Evolutionary conservation across 805 yeast species (phyloP).

Genomic region (Dipodascus geniculatus): DNA sequence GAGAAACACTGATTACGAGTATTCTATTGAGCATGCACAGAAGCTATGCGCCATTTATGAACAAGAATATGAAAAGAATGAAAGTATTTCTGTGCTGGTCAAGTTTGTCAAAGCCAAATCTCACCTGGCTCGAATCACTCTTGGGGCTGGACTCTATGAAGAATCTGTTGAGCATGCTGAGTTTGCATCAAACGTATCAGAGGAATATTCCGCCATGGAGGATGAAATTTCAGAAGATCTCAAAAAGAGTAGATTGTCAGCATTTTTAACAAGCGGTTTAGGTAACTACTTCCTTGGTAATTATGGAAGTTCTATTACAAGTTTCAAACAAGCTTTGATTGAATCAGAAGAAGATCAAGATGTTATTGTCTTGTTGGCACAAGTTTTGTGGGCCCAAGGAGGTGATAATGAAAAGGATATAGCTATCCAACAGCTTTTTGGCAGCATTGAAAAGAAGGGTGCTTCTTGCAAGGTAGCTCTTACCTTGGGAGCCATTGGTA

Average conservation of each 20-base stretch:
- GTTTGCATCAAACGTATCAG: not conserved
- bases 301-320: constrained; percentile 53
- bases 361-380: constrained; percentile 63
- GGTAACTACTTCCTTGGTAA: constrained; percentile 51
- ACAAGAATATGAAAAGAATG: constrained; percentile 42
- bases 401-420: constrained; percentile 68
- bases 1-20: constrained; percentile 49
- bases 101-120: constrained; percentile 50
- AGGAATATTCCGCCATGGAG: not conserved
- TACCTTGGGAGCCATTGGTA: constrained; percentile 68
- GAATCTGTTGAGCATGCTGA: constrained; percentile 52
- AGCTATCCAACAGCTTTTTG: constrained; percentile 72
- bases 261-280: constrained; percentile 61
- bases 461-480: constrained; percentile 55
- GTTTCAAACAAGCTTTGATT: constrained; percentile 53
- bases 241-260: constrained; percentile 34
- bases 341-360: constrained; percentile 46
- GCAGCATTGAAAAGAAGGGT: constrained; percentile 51
- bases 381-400: constrained; percentile 67
- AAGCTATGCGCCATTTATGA: constrained; percentile 42
- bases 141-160: constrained; percentile 48
- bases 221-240: not conserved
- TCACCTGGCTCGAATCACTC: constrained; percentile 57
- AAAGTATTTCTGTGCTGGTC: constrained; percentile 34
- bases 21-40: constrained; percentile 39